Evolutionary conservation across 2,329 filamentous ascomycete species (phyloP).

Genomic region (Talaromyces sp.): DNA sequence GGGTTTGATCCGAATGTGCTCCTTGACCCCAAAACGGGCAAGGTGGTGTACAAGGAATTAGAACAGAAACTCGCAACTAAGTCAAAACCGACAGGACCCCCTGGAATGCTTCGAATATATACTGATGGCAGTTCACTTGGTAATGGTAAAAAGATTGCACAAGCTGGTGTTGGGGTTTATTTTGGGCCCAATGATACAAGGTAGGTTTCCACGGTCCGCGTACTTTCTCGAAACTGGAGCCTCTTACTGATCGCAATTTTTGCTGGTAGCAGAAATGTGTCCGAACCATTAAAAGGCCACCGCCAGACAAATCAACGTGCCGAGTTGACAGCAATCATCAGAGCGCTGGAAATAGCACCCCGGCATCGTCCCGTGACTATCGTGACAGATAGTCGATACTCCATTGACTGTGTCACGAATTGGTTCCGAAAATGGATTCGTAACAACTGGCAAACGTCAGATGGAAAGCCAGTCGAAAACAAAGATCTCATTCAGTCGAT

Average conservation of each 20-base stretch:
- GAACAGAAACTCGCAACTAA: constrained; percentile 50
- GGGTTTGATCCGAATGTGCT: constrained; percentile 59
- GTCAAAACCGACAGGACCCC: constrained; percentile 39
- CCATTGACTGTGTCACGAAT: constrained; percentile 80
- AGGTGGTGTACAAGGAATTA: constrained; percentile 54
- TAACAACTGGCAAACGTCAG: constrained; percentile 73
- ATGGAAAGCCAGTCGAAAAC: constrained; percentile 74
- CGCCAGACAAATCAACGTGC: constrained; percentile 92
- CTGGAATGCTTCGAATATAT: constrained; percentile 56
- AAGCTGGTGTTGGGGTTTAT: constrained; percentile 61
- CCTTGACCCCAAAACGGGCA: constrained; percentile 52
- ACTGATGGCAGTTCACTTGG: constrained; percentile 61
- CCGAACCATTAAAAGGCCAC: constrained; percentile 68
- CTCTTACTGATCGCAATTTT: background rate
- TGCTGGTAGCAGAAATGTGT: constrained; percentile 57
- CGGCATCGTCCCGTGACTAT: constrained; percentile 68
- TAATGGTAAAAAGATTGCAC: constrained; percentile 54
- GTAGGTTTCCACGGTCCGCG: constrained; percentile 37
- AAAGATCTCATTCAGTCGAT: constrained; percentile 76
- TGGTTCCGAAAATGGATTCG: constrained; percentile 77
- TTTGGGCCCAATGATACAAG: constrained; percentile 58
- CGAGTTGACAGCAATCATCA: constrained; percentile 83
- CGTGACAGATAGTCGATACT: constrained; percentile 83
- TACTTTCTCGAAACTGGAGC: background rate
- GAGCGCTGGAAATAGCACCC: constrained; percentile 73